Conservation (phyloP, 1,139 yeast species). For the Diutina siamensis region DNA sequence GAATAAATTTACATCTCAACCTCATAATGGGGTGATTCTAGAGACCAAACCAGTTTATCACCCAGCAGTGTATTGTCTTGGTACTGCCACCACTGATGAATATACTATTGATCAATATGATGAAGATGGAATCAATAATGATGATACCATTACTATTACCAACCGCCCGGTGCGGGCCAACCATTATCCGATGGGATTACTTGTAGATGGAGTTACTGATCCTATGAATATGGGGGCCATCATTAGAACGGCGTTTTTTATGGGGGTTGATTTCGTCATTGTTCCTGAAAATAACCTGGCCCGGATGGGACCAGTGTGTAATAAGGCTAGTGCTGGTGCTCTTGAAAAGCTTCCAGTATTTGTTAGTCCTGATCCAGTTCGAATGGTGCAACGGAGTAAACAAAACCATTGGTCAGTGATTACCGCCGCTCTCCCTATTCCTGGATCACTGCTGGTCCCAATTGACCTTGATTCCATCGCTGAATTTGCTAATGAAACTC, state of each 20-base stretch:
- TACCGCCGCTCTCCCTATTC: conserved; percentile 39
- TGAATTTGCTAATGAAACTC: conserved; percentile 32
- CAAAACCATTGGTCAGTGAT: conserved; percentile 62
- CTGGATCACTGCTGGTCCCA: conserved; percentile 13
- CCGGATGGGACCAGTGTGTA: conserved; percentile 62
- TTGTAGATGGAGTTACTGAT: conserved; percentile 74
- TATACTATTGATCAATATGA: background rate
- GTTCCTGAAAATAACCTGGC: conserved; percentile 66
- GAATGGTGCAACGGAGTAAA: conserved; percentile 46
- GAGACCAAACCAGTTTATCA: background rate
- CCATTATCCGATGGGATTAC: conserved; percentile 58
- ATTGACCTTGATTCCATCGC: conserved; percentile 30
- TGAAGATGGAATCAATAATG: conserved; percentile 9
- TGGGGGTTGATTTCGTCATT: conserved; percentile 76
- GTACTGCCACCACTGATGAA: background rate
- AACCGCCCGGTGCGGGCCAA: conserved; percentile 12
- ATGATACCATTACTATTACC: conserved; percentile 8
- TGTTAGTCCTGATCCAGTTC: conserved; percentile 43
- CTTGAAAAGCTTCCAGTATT: conserved; percentile 60
- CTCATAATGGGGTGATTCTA: conserved; percentile 67
- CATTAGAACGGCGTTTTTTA: conserved; percentile 65
- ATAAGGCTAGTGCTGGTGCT: conserved; percentile 85
- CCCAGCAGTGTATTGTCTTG: background rate
- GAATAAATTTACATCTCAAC: conserved; percentile 51
- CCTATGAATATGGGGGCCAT: conserved; percentile 90